A percentile compares a stretch with the other conserved stretches of the same genome.
phyloP scores from a whole-genome alignment of 2,329 filamentous ascomycete genomes.

The Xylariaceae sp. region DNA sequence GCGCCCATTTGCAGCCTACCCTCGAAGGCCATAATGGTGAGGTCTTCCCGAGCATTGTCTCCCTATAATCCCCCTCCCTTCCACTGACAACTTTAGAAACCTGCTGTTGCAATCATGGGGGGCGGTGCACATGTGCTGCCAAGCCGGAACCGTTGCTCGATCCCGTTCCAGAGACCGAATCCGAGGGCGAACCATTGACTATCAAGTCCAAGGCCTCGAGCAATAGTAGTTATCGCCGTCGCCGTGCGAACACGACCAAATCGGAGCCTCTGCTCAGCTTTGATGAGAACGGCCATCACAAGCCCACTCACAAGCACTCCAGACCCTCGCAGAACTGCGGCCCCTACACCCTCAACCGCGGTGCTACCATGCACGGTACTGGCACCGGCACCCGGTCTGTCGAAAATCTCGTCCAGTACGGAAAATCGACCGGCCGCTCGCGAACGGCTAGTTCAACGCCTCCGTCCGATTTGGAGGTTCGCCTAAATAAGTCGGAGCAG shows the following conservation, averaged over 20 bases:
- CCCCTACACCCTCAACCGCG: constrained; percentile 55
- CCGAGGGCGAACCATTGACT: constrained; percentile 42
- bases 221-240: constrained; percentile 37
- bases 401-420: constrained; percentile 39
- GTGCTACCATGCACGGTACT: constrained; percentile 39
- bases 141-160: constrained; percentile 59
- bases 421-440: constrained; percentile 34
- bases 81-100: constrained; percentile 46
- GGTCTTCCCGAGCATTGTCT: constrained; percentile 21
- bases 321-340: constrained; percentile 57
- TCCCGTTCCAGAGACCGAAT: constrained; percentile 59
- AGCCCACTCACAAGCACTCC: constrained; percentile 55
- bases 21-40: constrained; percentile 56
- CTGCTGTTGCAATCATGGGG: constrained; percentile 66
- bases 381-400: constrained; percentile 43
- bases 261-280: constrained; percentile 55
- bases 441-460: constrained; percentile 32
- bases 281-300: constrained; percentile 60
- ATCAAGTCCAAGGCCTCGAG: constrained; percentile 37
- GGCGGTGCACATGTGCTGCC: constrained; percentile 57
- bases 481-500: constrained; percentile 56
- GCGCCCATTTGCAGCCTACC: constrained; percentile 53
- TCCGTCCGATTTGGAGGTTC: constrained; percentile 41
- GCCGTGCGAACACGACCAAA: constrained; percentile 56
- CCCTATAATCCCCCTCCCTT: neutral